A percentile compares a stretch with the other conserved stretches of the same genome.
Evolutionary conservation across 305 asterid species (phyloP).

Genomic region (Fraxinus baroniana): DNA sequence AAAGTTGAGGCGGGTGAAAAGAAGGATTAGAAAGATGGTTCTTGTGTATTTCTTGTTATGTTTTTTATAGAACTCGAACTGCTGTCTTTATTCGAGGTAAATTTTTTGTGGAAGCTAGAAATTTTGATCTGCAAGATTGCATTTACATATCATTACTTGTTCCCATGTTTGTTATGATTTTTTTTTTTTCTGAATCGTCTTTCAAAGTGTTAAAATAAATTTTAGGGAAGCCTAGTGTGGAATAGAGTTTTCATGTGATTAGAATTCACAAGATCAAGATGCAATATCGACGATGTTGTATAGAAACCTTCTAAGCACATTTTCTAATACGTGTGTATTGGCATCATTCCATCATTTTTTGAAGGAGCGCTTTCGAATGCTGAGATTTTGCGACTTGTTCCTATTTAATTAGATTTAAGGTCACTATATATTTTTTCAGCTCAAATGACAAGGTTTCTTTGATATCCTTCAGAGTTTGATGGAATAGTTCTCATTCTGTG

Average conservation of each 20-base stretch:
- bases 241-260: not conserved
- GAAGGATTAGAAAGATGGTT: slow-evolving; percentile 38
- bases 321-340: not conserved
- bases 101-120: not conserved
- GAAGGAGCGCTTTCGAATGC: not conserved
- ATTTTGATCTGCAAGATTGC: not conserved
- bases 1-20: slow-evolving; percentile 53
- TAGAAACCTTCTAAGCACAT: not conserved
- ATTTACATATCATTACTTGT: not conserved
- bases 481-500: not conserved
- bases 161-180: not conserved
- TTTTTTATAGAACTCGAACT: slow-evolving; percentile 18
- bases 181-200: not conserved
- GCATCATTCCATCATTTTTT: not conserved
- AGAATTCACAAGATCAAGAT: not conserved
- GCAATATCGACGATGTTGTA: not conserved
- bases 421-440: not conserved
- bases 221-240: not conserved
- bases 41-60: not conserved
- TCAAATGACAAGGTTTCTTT: not conserved
- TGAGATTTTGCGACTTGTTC: not conserved
- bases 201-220: not conserved
- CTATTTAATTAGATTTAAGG: not conserved
- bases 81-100: not conserved
- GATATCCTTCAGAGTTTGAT: not conserved